These are phyloP conservation scores for Acanthamoeba lenticulata DNA, from an alignment of 208 protist genomes.

Conservation along the genomic window DNA sequence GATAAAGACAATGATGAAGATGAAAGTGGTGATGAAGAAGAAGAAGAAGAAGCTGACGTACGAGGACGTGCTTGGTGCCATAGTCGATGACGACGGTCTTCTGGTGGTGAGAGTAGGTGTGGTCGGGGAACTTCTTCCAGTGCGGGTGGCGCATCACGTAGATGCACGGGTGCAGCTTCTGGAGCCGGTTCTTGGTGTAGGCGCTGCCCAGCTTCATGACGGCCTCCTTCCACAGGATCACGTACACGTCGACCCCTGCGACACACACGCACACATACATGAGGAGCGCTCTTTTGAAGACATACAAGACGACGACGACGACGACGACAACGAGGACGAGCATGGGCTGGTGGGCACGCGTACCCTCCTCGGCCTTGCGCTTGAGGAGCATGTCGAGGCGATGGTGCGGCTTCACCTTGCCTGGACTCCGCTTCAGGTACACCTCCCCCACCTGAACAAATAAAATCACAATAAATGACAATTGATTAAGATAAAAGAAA, in stretches of 20 bases:
- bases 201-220: not conserved
- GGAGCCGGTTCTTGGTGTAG: not conserved
- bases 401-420: not conserved
- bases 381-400: not conserved
- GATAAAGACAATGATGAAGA: no score
- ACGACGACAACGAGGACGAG: not conserved
- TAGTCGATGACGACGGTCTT: conserved; percentile 65
- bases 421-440: not conserved
- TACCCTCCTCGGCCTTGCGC: conserved; percentile 17
- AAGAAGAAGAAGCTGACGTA: not conserved
- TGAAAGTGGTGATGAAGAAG: no score
- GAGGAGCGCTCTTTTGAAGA: not conserved
- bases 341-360: not conserved
- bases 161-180: not conserved
- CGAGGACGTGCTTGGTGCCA: conserved; percentile 6
- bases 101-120: conserved; percentile 58
- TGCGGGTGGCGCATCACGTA: conserved; percentile 49
- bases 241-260: not conserved
- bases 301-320: no score
- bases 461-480: not conserved
- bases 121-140: not conserved
- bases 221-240: not conserved
- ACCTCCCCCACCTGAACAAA: conserved; percentile 22
- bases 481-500: not conserved
- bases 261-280: not conserved